Evolutionary conservation across 192 early-diverging fungal species (phyloP).

Genomic region (Linnemannia schmuckeri): DNA sequence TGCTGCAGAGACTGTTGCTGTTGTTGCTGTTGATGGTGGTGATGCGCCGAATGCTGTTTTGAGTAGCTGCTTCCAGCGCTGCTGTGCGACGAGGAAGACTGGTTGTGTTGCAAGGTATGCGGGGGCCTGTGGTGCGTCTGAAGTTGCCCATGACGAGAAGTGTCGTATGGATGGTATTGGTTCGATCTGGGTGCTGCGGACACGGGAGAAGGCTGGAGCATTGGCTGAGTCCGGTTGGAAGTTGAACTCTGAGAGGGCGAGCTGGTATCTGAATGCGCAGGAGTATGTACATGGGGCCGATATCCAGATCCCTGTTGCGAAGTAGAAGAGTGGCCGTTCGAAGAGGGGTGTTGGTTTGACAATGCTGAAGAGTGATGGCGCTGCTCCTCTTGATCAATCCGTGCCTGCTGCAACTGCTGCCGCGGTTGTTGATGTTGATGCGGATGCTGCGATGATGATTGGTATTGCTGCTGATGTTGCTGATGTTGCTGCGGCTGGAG

Average conservation of each 20-base stretch:
- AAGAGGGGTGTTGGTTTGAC: background rate
- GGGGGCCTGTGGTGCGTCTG: background rate
- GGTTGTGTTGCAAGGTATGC: background rate
- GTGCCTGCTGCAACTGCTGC: background rate
- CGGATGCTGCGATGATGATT: background rate
- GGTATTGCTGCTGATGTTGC: background rate
- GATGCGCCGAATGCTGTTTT: background rate
- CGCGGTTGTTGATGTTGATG: background rate
- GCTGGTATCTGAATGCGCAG: background rate
- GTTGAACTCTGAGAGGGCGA: background rate
- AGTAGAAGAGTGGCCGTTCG: background rate
- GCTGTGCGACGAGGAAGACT: background rate
- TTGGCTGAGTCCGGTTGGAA: background rate
- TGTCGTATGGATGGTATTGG: constrained; percentile 6
- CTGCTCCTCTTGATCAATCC: background rate
- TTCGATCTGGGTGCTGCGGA: background rate
- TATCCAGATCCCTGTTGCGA: constrained; percentile 1
- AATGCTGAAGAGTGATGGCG: background rate
- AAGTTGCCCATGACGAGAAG: background rate
- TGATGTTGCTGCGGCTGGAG: background rate
- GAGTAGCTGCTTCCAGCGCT: background rate
- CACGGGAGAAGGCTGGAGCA: background rate
- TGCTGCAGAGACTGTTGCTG: background rate
- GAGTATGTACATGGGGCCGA: background rate
- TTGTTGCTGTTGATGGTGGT: background rate